phyloP scores from a whole-genome alignment of 2,329 filamentous ascomycete genomes.

The Rosellinia necatrix region DNA sequence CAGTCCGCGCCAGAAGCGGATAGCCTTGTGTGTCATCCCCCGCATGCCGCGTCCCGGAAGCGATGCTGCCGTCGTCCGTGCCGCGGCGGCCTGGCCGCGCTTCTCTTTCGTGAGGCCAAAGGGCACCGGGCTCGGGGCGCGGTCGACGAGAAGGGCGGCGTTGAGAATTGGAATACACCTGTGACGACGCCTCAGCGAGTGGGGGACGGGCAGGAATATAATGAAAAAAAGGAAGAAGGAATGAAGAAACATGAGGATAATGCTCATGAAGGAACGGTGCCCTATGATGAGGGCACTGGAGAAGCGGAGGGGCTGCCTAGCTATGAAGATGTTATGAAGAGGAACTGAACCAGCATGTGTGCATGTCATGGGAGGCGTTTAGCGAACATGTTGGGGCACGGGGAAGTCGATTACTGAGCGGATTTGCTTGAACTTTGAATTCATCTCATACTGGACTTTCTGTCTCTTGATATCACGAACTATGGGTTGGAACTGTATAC shows the following conservation, averaged over 20 bases:
- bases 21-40: not conserved
- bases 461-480: not conserved
- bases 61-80: not conserved
- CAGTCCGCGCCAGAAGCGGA: not conserved
- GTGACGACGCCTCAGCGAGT: not conserved
- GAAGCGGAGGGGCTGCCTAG: not conserved
- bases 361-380: not conserved
- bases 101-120: not conserved
- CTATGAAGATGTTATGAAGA: conserved; percentile 7
- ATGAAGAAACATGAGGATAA: not conserved
- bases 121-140: not conserved
- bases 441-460: too few species aligned
- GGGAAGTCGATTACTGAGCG: not conserved
- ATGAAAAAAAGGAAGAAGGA: not conserved
- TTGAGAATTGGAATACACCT: not conserved
- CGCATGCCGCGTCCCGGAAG: not conserved
- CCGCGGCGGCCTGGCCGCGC: not conserved
- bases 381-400: not conserved
- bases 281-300: not conserved
- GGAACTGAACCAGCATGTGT: not conserved
- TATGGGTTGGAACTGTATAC: not conserved
- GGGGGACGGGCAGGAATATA: not conserved
- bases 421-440: too few species aligned
- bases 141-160: not conserved
- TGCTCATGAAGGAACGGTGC: not conserved